Base-by-base conservation (phyloP, 768 basidiomycete genomes). In the Pleurotus giganteus region DNA sequence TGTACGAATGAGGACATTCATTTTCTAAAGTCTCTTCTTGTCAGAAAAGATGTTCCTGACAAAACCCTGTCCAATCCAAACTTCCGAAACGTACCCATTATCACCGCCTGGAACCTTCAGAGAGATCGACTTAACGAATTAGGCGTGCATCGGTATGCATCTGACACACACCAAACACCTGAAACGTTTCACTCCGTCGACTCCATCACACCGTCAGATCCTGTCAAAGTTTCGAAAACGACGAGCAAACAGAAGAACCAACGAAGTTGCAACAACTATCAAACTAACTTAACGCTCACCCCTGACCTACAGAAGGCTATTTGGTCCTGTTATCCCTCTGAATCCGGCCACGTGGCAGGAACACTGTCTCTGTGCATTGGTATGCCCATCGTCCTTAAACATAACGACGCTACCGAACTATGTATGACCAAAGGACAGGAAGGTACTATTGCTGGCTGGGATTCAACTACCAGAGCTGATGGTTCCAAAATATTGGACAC, bases 61-160 rank as follows among this genome's bases (percentile, higher is more conserved):
- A 28, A 42, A 0, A 51, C 63, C 9, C 24, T 26, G 23, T 31
- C 11, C 28, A 58, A 7, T 26, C 46, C 2, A 3, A 47, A 27
- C 5, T 77, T 74, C 47, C 27, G 66, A 19, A 57, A 72, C 63
- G 62, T 71, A 2, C 67, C 74, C 3, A 63, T 77, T 11, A 78
- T 79, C 26, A 75, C 72, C 2, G 63, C 66, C 3, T 56, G 58
- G 15, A 77, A 75, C 65, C 27, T 60, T 9, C 63, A 71, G 23
- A 69, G 71, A 54, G 75, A 77, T 59, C 55, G 61, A 51, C 65
- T 75, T 0, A 78, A 78, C 60, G n/a, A 59, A 7, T 4, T 70
- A 0, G 71, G 71, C 1, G 31, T 51, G 15, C 7, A 47, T 12
- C 55, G 66, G 12, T 78, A 74, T 67, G 69, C 75, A 4, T 11